phyloP scores from a whole-genome alignment of 139 green algal species.

The Chlorella sorokiniana region DNA sequence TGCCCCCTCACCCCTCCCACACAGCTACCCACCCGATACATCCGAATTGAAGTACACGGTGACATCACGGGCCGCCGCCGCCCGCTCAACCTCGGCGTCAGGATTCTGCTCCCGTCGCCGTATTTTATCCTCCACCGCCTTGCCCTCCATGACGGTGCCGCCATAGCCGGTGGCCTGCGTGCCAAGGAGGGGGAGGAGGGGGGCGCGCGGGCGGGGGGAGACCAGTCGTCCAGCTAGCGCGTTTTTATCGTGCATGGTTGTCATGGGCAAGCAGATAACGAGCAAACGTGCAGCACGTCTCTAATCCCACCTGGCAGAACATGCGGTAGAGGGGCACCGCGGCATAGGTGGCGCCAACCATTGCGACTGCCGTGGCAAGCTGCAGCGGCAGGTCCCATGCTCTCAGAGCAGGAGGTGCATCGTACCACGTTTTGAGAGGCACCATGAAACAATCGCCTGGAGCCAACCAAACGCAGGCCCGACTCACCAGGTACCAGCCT shows the following conservation, averaged over 20 bases:
- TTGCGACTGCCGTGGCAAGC: slow-evolving; percentile 80
- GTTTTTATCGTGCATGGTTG: too few species aligned
- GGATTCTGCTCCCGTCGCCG: slow-evolving; percentile 52
- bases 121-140: slow-evolving; percentile 83
- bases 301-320: slow-evolving; percentile 47
- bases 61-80: slow-evolving; percentile 70
- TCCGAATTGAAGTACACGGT: slow-evolving; percentile 91
- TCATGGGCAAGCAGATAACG: too few species aligned
- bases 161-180: slow-evolving; percentile 80
- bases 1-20: too few species aligned
- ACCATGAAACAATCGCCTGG: too few species aligned
- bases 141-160: slow-evolving; percentile 74
- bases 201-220: neutral
- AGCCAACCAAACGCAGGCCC: neutral
- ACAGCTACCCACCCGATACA: slow-evolving; percentile 65
- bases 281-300: too few species aligned
- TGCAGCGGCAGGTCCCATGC: slow-evolving; percentile 23
- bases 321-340: slow-evolving; percentile 92
- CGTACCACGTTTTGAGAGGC: neutral
- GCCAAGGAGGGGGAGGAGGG: neutral
- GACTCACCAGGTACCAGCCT: slow-evolving; percentile 49
- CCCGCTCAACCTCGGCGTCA: slow-evolving; percentile 58
- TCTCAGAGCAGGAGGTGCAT: neutral
- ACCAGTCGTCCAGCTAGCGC: neutral
- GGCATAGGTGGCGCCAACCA: slow-evolving; percentile 94